Percentiles rank a stretch among this genome's conserved stretches.
phyloP scores from a whole-genome alignment of 2,329 filamentous ascomycete genomes.

The Piedraia hortae region DNA sequence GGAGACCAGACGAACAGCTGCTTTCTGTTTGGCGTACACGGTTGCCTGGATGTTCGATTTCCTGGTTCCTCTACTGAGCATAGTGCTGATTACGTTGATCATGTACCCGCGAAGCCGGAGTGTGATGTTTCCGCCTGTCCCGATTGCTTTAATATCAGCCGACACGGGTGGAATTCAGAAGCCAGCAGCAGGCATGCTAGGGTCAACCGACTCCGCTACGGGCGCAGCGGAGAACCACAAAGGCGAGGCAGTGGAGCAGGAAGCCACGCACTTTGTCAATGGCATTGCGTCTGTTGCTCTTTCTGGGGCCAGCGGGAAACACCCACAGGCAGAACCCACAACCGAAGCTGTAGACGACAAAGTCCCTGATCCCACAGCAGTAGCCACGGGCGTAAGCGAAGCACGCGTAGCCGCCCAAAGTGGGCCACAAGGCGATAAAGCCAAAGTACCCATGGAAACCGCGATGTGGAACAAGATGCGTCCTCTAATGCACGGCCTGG shows the following conservation, averaged over 20 bases:
- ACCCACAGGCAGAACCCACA: conserved; percentile 29
- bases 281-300: conserved; percentile 44
- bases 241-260: conserved; percentile 58
- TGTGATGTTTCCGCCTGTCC: conserved; percentile 48
- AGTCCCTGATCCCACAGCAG: conserved; percentile 32
- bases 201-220: conserved; percentile 48
- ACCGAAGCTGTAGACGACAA: conserved; percentile 20
- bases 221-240: conserved; percentile 62
- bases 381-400: conserved; percentile 26
- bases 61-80: conserved; percentile 32
- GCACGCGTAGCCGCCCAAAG: conserved; percentile 27
- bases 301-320: conserved; percentile 48
- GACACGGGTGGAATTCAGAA: conserved; percentile 51
- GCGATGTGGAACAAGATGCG: conserved; percentile 53
- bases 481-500: conserved; percentile 39
- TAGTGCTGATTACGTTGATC: conserved; percentile 36
- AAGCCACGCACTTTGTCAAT: conserved; percentile 56
- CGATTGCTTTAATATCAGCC: conserved; percentile 41
- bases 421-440: conserved; percentile 36
- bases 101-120: conserved; percentile 33
- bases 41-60: conserved; percentile 46
- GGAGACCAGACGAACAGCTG: conserved; percentile 38
- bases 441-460: conserved; percentile 49
- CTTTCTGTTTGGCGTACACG: conserved; percentile 34
- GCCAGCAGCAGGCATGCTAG: conserved; percentile 46